Evolutionary conservation across 768 basidiomycete species (phyloP), one percentile per base, ranked within the genome.

Genomic region (Boletus pseudopeckii): DNA sequence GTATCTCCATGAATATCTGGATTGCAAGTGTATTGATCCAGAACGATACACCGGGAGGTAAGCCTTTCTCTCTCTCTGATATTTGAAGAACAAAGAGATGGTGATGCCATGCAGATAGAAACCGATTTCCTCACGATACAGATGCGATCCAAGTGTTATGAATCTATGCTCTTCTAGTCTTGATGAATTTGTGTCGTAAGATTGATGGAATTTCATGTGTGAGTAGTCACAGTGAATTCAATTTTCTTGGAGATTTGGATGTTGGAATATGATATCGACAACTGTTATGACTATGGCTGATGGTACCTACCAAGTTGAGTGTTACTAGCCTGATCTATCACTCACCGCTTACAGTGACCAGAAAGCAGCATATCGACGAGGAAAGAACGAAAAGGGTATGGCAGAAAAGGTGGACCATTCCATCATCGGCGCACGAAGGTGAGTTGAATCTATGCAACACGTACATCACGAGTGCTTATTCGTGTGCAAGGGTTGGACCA

Each of bases 21-120:
- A 74, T 70, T 18, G 77, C 77, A 13, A 72, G 70, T 50, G 75
- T 71, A 66, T 80, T 78, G 78, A 71, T 68, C 13, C 57, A 24
- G 53, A 66, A 66, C n/a, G 75, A 77, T 59, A 33, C 48, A 5
- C 69, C 67, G 28, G 28, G 28, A 14, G 66, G 72, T 67, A 45
- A 47, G 53, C 24, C n/a, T 30, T 40, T 15, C 13, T 34, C 32
- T 14, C 24, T 10, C 2, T 52, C 14, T 34, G 15, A 3, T 6
- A 4, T 24, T 24, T 24, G 24, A 8, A 42, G 18, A 33, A 24
- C 6, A 13, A 15, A 37, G 26, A 13, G 15, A 30, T 26, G 37
- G 8, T 39, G 9, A 46, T 30, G 18, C 6, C 4, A 10, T 18
- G 18, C 5, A 37, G 15, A 50, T 18, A n/a, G 28, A 13, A 50